Base-by-base conservation (phyloP, 2,329 filamentous ascomycete genomes). In the Arthrobotrys sinensis region DNA sequence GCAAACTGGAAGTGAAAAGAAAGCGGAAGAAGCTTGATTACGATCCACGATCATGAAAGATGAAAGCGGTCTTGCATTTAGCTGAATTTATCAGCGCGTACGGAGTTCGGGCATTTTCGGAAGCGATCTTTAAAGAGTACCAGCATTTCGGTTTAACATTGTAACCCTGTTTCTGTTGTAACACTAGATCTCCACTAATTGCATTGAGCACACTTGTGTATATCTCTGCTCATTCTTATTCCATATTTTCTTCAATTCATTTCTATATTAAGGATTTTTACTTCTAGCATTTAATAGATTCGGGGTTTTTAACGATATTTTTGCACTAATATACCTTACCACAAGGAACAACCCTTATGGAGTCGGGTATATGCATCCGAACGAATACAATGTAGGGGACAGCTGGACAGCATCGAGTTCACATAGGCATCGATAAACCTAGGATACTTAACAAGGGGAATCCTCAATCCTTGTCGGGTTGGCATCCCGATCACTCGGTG, bases 21-120 rank as follows among this genome's bases (percentile, higher is more conserved):
- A 68, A 34, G 52, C 48, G 2, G 60, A 46, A 19, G 43, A 67
- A 16, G 62, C 38, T 6, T 75, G 43, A 75, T 24, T 32, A 19
- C 46, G 4, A 6, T 12, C 36, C 3, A 64, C 24, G 40, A 45
- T n/a, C 0, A 34, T 21, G 16, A 16, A 34, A 19, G 5, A 64
- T 36, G 6, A 46, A 21, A 34, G 3, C 11, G 19, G 11, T 8
- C 11, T 64, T 64, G 32, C 19, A 34, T 28, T 16, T 43, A 5
- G 11, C n/a, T 14, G 16, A 28, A 3, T 36, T 57, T 57, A 48
- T 24, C 19, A 12, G 16, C 7, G 16, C 24, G 1, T 48, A 8
- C 19, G 45, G 45, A 6, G 45, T 48, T 48, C 19, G 16, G 19
- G 19, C 7, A 48, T 21, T 48, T 48, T 24, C 1, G 52, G 10